These are phyloP conservation scores for Cryptococcus deneoformans DNA, from an alignment of 1,284 basidiomycete genomes.

Conservation along the genomic window DNA sequence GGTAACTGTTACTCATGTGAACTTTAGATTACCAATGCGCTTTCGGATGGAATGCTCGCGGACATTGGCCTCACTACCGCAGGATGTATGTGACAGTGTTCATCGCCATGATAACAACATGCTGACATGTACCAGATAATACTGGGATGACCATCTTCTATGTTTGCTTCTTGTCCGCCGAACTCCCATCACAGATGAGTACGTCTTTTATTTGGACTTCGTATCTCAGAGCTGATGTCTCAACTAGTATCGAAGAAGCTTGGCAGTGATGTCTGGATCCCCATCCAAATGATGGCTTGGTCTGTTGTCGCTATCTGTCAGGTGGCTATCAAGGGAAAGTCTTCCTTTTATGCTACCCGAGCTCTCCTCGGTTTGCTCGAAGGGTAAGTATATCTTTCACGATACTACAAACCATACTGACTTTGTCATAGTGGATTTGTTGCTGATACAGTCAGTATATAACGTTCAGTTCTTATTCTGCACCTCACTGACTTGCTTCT, in stretches of 20 bases:
- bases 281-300: constrained; percentile 47
- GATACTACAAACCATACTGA: background rate
- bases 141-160: constrained; percentile 35
- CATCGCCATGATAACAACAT: too few relatives aligned
- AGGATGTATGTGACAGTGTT: constrained; percentile 18
- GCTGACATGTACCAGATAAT: constrained; percentile 22
- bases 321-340: constrained; percentile 20
- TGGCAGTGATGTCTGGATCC: constrained; percentile 48
- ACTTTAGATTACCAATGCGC: constrained; percentile 27
- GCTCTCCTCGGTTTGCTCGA: constrained; percentile 46
- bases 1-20: too few relatives aligned
- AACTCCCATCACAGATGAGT: constrained; percentile 44
- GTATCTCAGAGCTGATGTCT: background rate
- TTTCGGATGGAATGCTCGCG: constrained; percentile 47
- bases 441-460: constrained; percentile 48
- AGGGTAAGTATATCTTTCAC: constrained; percentile 10
- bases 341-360: constrained; percentile 40
- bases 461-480: too few relatives aligned
- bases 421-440: constrained; percentile 39
- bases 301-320: constrained; percentile 38
- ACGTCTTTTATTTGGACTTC: constrained; percentile 1
- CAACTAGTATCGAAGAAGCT: constrained; percentile 23
- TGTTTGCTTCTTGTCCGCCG: constrained; percentile 20
- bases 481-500: too few relatives aligned
- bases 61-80: constrained; percentile 45